Percentiles rank a stretch among this genome's conserved stretches.
These are phyloP conservation scores for Xylariomycetidae sp. DNA, from an alignment of 2,329 filamentous ascomycete species.

Conservation along the genomic window DNA sequence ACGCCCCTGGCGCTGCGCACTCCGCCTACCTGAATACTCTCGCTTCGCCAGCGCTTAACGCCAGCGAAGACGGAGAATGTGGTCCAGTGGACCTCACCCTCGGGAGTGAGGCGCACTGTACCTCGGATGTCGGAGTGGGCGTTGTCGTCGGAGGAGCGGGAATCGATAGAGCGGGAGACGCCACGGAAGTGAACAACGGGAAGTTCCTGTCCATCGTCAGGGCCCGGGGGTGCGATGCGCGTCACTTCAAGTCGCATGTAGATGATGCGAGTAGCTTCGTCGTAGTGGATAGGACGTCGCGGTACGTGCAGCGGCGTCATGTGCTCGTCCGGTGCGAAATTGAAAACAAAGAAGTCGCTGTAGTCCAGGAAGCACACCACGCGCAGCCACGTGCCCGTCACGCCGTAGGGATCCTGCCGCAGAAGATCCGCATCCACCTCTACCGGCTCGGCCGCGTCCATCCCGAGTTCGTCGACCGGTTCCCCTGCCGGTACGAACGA, in stretches of 20 bases:
- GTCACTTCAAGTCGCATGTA: conserved; percentile 61
- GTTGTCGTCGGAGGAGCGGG: conserved; percentile 61
- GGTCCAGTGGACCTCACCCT: conserved; percentile 72
- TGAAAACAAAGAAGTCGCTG: conserved; percentile 65
- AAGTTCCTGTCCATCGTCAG: conserved; percentile 48
- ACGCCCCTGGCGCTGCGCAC: conserved; percentile 59
- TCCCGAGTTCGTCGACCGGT: too few relatives aligned
- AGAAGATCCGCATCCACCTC: conserved; percentile 35
- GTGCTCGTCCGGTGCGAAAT: conserved; percentile 49
- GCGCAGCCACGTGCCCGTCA: conserved; percentile 66
- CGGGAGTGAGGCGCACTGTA: conserved; percentile 57
- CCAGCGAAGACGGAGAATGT: conserved; percentile 58
- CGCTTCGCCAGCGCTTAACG: conserved; percentile 68
- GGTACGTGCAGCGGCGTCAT: conserved; percentile 36
- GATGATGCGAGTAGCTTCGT: conserved; percentile 66
- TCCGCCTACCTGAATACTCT: conserved; percentile 70
- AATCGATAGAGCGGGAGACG: conserved; percentile 54
- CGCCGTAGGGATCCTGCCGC: conserved; percentile 60
- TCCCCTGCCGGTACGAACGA: conserved; percentile 36
- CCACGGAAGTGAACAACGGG: conserved; percentile 67
- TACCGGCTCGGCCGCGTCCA: neutral
- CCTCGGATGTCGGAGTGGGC: conserved; percentile 61
- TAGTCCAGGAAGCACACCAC: conserved; percentile 57
- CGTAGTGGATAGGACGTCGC: conserved; percentile 49
- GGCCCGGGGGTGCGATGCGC: conserved; percentile 51